phyloP scores from a whole-genome alignment of 805 yeast species.

The Diddensiella santjacobensis region DNA sequence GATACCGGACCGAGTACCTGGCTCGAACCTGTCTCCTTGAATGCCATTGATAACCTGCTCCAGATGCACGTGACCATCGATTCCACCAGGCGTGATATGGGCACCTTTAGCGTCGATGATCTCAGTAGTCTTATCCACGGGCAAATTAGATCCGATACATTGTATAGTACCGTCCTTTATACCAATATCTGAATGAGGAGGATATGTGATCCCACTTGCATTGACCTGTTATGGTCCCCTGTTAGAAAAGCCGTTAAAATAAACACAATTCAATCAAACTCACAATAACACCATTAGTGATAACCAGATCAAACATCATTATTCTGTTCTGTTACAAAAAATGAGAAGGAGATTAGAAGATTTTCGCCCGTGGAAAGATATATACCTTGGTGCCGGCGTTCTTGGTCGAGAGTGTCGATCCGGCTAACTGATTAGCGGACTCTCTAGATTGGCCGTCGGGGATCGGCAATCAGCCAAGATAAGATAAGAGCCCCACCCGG shows the following conservation, averaged over 20 bases:
- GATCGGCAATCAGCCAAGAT: conserved; percentile 3
- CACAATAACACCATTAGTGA: conserved; percentile 25
- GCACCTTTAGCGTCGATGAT: conserved; percentile 46
- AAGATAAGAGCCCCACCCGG: conserved; percentile 1
- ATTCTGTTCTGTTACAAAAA: neutral
- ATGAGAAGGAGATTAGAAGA: neutral
- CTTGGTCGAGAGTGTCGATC: neutral
- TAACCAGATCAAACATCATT: conserved; percentile 20
- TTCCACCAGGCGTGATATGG: conserved; percentile 49
- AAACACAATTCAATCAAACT: no score
- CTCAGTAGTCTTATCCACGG: conserved; percentile 27
- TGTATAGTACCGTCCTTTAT: conserved; percentile 39
- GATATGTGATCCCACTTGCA: conserved; percentile 21
- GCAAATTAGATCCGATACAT: conserved; percentile 34
- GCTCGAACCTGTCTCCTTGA: conserved; percentile 43
- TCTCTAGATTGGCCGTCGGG: neutral
- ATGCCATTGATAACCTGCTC: conserved; percentile 38
- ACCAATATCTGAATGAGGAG: conserved; percentile 37
- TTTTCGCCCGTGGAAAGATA: neutral
- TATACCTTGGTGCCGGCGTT: neutral
- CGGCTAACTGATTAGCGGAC: neutral
- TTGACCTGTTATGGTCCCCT: conserved; percentile 19
- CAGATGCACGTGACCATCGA: conserved; percentile 49
- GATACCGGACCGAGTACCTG: conserved; percentile 44
- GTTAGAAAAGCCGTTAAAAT: no score